phyloP scores from a whole-genome alignment of 305 asterid species.

The Plantago lanceolata region DNA sequence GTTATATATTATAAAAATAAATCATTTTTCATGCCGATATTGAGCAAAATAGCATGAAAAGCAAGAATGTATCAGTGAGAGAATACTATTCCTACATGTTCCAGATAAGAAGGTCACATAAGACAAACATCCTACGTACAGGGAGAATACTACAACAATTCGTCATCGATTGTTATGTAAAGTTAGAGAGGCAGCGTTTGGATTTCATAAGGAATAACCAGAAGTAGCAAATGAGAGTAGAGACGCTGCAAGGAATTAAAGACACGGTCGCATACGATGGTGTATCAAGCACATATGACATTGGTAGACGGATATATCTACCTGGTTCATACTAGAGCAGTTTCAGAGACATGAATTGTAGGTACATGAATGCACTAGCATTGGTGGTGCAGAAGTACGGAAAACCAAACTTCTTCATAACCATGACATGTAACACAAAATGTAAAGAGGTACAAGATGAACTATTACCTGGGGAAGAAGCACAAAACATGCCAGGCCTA shows the following conservation, averaged over 20 bases:
- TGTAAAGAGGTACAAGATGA: neutral
- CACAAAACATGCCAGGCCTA: neutral
- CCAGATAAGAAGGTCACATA: neutral
- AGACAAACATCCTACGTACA: neutral
- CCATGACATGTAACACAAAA: neutral
- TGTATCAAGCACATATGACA: neutral
- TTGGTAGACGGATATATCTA: neutral
- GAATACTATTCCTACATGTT: neutral
- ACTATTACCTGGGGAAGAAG: neutral
- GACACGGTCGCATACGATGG: neutral
- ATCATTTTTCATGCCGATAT: neutral
- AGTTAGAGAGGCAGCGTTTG: no score
- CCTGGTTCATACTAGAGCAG: neutral
- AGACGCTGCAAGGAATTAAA: no score
- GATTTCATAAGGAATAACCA: no score
- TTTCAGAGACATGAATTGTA: neutral
- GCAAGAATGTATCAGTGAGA: neutral
- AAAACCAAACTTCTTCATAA: neutral
- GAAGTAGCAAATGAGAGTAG: no score
- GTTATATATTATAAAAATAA: no score
- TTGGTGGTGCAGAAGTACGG: neutral
- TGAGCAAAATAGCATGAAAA: neutral
- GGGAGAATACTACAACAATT: neutral
- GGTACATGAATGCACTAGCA: neutral
- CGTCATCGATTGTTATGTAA: neutral